phyloP scores from a whole-genome alignment of 306 rosid genomes.

The Cicer yamashitae region DNA sequence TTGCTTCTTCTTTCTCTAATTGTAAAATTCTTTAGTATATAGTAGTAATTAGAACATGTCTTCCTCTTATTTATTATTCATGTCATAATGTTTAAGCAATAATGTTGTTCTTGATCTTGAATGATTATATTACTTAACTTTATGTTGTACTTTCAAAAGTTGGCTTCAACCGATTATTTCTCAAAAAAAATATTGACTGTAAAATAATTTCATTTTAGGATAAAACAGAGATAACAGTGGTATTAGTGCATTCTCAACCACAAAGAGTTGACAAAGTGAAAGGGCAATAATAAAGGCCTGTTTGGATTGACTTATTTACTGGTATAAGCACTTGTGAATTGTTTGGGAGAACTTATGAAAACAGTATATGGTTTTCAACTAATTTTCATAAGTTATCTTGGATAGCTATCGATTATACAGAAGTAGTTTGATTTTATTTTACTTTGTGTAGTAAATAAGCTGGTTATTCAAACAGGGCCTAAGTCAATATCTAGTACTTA shows the following conservation, averaged over 20 bases:
- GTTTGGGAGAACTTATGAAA: no score
- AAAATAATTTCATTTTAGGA: background rate
- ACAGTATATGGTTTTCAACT: no score
- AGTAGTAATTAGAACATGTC: conserved; percentile 45
- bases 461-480: no score
- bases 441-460: no score
- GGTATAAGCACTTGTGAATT: no score
- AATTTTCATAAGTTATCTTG: no score
- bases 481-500: no score
- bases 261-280: background rate
- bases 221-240: background rate
- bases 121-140: conserved; percentile 22
- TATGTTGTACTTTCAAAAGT: conserved; percentile 22
- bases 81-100: conserved; percentile 48
- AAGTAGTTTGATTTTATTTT: no score
- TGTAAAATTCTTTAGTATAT: conserved; percentile 60
- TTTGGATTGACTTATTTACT: no score
- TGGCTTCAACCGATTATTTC: conserved; percentile 30
- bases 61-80: conserved; percentile 40
- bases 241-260: background rate
- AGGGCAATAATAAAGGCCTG: background rate
- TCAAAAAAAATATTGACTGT: background rate
- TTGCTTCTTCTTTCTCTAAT: conserved; percentile 53
- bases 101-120: conserved; percentile 43
- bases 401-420: no score